Base-by-base conservation (phyloP, 768 basidiomycete species). In the Tricholoma furcatifolium region DNA sequence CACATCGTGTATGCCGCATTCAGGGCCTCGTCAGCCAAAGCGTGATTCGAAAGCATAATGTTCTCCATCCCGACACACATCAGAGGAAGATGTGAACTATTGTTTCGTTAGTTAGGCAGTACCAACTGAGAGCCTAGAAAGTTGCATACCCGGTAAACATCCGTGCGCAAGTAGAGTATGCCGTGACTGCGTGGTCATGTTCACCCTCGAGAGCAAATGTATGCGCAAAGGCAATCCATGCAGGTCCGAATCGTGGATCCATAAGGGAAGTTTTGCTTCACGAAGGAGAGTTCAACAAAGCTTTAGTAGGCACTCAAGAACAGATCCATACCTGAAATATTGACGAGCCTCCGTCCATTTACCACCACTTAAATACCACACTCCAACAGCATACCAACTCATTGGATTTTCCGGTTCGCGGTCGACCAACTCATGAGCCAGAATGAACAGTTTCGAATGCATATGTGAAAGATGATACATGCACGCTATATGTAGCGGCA, bases 21-120 rank as follows among this genome's bases (percentile, higher is more conserved):
- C 38, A 99, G 77, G 15, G 96, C 90, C 63, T 98, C 96, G 44
- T 91, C 87, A 4, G 97, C 97, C 41, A 93, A 76, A 20, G 70
- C 65, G 57, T 83, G 78, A 57, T 98, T 93, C 24, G 87, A 89
- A 6, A 99, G 76, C 64, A 88, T 87, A 34, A 99, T 91, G 60
- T 98, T 91, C 68, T 99, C 96, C 95, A 98, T 98, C 6, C 96
- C 97, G 42, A 98, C 92, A 65, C 94, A 98, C 70, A 95, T 83
- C 40, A 97, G 74, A 1, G 97, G 95, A 4, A 99, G 72, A 70
- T 99, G 96, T 3, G 94, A 94, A n/a, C 95, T 96, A 24, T 21
- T n/a, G 14, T 27, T 27, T 27, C 7, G 18, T 30, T 23, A 24
- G 7, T 55, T 12, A 62, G 18, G 17, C 5, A 18, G 11, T 27